phyloP scores from a whole-genome alignment of 257 asterid species.

The Catharanthus roseus region DNA sequence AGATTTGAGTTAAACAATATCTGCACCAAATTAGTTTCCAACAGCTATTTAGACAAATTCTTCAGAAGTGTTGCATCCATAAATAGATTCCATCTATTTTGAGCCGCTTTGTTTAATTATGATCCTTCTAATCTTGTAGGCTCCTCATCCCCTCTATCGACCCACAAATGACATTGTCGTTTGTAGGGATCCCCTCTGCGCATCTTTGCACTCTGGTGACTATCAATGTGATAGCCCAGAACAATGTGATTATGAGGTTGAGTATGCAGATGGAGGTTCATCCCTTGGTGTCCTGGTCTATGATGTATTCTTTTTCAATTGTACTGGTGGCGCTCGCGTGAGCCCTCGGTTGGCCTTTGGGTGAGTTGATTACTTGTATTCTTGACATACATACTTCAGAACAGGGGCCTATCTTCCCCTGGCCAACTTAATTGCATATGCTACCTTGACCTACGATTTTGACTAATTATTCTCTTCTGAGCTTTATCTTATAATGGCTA shows the following conservation, averaged over 20 bases:
- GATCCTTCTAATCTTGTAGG: constrained; percentile 34
- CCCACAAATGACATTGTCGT: constrained; percentile 86
- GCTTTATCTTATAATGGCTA: not conserved
- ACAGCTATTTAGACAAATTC: not conserved
- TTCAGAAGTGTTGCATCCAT: not conserved
- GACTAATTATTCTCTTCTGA: not conserved
- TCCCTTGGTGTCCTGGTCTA: constrained; percentile 91
- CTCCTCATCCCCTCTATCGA: constrained; percentile 84
- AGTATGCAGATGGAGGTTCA: constrained; percentile 99
- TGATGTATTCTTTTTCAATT: constrained; percentile 57
- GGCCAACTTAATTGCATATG: not conserved
- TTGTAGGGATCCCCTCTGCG: constrained; percentile 85
- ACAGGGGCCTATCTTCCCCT: not conserved
- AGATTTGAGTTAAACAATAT: not conserved
- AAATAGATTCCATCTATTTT: not conserved
- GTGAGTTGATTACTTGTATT: constrained; percentile 29
- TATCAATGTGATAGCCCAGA: constrained; percentile 67
- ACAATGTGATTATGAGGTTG: constrained; percentile 95
- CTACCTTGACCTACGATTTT: not conserved
- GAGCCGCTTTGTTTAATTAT: not conserved
- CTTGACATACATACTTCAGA: not conserved
- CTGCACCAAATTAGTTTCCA: not conserved
- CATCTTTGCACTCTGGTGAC: constrained; percentile 74
- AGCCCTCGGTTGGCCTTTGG: constrained; percentile 79
- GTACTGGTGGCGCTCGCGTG: constrained; percentile 54